Evolutionary conservation across 345 rosid genomes (phyloP).

Genomic region (Citrus sp.): DNA sequence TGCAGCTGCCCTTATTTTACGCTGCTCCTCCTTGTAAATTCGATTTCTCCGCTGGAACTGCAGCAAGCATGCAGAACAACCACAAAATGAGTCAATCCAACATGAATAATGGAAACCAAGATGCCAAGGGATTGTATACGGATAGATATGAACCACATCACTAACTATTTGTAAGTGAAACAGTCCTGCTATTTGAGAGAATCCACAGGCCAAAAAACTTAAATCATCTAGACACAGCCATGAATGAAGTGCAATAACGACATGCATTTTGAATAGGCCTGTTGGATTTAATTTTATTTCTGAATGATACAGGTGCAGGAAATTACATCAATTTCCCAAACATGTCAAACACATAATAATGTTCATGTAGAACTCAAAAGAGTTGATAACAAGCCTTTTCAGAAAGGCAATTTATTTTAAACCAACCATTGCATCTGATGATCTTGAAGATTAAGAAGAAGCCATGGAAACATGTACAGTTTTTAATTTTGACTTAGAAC

Average conservation of each 20-base stretch:
- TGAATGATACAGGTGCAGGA: not conserved
- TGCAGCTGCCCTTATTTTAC: slow-evolving; percentile 79
- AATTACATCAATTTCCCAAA: not conserved
- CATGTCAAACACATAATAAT: not conserved
- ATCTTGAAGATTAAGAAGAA: not conserved
- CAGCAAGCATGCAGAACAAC: slow-evolving; percentile 15
- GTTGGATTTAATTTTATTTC: not conserved
- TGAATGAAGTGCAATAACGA: not conserved
- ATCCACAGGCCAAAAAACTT: not conserved
- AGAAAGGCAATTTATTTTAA: not conserved
- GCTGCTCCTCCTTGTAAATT: slow-evolving; percentile 97
- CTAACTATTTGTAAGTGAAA: not conserved
- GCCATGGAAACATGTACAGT: not conserved
- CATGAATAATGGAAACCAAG: not conserved
- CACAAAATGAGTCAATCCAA: not conserved
- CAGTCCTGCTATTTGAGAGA: not conserved
- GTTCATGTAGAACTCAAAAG: not conserved
- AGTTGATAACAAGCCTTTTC: not conserved
- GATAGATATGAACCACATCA: not conserved
- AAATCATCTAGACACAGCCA: not conserved
- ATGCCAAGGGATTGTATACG: not conserved
- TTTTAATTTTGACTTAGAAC: not conserved
- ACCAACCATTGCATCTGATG: not conserved
- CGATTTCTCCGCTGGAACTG: slow-evolving; percentile 95
- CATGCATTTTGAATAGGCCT: not conserved